Evolutionary conservation across 2,329 filamentous ascomycete species (phyloP).

Genomic region (Clonostachys chloroleuca): DNA sequence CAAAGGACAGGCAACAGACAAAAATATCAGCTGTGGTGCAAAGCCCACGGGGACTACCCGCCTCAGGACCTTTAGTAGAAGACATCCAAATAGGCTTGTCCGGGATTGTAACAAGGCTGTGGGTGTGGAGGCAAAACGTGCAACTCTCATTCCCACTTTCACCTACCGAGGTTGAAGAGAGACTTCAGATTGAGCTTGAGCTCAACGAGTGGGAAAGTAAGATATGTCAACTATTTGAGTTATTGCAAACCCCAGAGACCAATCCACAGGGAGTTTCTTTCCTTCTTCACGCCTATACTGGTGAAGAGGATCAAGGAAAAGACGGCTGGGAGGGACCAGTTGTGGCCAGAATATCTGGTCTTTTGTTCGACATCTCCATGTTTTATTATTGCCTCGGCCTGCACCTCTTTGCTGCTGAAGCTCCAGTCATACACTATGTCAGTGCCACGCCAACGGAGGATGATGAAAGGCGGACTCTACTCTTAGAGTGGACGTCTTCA

Average conservation of each 20-base stretch:
- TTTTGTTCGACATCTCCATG: constrained; percentile 23
- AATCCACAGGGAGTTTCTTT: constrained; percentile 5
- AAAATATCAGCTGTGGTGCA: constrained; percentile 20
- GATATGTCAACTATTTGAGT: constrained; percentile 11
- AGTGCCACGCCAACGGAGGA: constrained; percentile 10
- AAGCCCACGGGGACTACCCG: constrained; percentile 14
- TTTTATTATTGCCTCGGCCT: constrained; percentile 28
- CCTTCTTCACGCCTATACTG: constrained; percentile 18
- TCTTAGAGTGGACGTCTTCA: too few species aligned
- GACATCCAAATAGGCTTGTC: constrained; percentile 25
- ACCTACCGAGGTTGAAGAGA: constrained; percentile 23
- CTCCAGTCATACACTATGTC: constrained; percentile 25
- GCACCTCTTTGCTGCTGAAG: constrained; percentile 25
- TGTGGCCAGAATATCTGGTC: constrained; percentile 16
- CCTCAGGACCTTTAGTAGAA: constrained; percentile 19
- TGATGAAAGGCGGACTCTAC: too few species aligned
- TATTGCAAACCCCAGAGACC: constrained; percentile 8
- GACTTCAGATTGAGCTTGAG: constrained; percentile 19
- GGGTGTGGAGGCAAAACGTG: constrained; percentile 24
- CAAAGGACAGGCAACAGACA: constrained; percentile 17
- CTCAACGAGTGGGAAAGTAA: constrained; percentile 14
- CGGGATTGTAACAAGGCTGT: constrained; percentile 18
- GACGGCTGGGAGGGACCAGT: constrained; percentile 13
- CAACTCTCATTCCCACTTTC: constrained; percentile 23
- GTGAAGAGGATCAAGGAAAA: constrained; percentile 14